Base-by-base conservation (phyloP, 805 yeast genomes). In the Starmerella bombi region DNA sequence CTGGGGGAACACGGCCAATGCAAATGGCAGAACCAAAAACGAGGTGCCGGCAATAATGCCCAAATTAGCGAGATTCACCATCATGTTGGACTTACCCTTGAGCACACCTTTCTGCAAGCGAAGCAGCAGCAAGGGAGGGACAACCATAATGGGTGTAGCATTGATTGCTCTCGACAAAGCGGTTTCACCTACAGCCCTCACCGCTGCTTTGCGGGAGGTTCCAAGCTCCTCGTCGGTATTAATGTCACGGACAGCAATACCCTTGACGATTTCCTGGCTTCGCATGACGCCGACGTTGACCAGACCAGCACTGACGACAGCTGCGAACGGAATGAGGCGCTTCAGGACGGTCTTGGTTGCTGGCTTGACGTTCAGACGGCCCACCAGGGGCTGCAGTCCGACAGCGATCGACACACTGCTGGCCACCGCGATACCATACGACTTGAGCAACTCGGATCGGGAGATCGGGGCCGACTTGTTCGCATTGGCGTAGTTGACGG, bases 211-310 rank as follows among this genome's bases (percentile, higher is more conserved):
- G 58, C 80, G 76, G 5, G 96, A 85, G 22, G 65, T 66, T 6
- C 91, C 91, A 10, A 76, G 50, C 10, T 54, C 54, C 42, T 59
- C 57, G 42, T 56, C 54, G 2, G 63, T 55, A n/a, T 60, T 52
- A 8, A 51, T 45, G 40, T 63, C 65, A 37, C 45, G 59, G 28
- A 46, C 77, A 5, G 63, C 45, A 42, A 64, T 64, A 16, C 68
- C 68, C 38, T 53, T 80, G 52, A 75, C 75, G 56, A 91, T 77
- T 62, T 91, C 99, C 60, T 86, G 93, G 42, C 88, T 75, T 64
- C 99, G 75, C 98, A 91, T 91, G 45, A 93, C 70, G 55, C 83
- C 84, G n/a, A 91, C 95, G 52, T 91, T 91, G 30, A 85, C 93
- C 25, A 91, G 69, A 57, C 98, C 97, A 1, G 99, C 99, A 38